A percentile compares a stretch with the other conserved stretches of the same genome.
phyloP scores from a whole-genome alignment of 345 rosid genomes.

The Leavenworthia alabamica region DNA sequence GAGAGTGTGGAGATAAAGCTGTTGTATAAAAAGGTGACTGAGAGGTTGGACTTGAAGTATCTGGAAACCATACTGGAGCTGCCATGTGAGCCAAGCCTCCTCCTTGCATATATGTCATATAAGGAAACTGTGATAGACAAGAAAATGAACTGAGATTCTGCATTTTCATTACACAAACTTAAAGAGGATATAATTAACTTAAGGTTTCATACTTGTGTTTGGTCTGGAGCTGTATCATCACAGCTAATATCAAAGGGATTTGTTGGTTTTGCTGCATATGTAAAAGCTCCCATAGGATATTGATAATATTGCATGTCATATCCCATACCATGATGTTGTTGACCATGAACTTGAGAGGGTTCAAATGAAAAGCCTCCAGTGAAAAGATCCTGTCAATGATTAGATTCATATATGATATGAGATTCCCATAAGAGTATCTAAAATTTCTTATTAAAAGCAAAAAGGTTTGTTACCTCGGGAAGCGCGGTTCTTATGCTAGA shows the following conservation, averaged over 20 bases:
- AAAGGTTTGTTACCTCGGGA: constrained; percentile 47
- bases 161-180: not conserved
- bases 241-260: constrained; percentile 62
- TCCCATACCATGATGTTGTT: constrained; percentile 42
- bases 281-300: constrained; percentile 39
- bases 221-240: constrained; percentile 33
- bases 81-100: constrained; percentile 34
- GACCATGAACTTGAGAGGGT: constrained; percentile 36
- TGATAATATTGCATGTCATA: constrained; percentile 50
- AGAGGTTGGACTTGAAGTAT: constrained; percentile 22
- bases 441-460: not conserved
- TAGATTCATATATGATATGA: not conserved
- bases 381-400: constrained; percentile 59
- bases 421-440: constrained; percentile 9
- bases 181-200: not conserved
- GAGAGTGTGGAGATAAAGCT: constrained; percentile 25
- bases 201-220: constrained; percentile 35
- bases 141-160: not conserved
- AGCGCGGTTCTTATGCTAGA: constrained; percentile 52
- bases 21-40: constrained; percentile 35
- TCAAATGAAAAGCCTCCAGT: constrained; percentile 41
- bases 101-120: constrained; percentile 37
- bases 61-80: constrained; percentile 25
- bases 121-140: constrained; percentile 37
- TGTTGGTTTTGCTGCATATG: constrained; percentile 35